Evolutionary conservation across 2,329 filamentous ascomycete genomes (phyloP).

Genomic region (Claviceps cyperi): DNA sequence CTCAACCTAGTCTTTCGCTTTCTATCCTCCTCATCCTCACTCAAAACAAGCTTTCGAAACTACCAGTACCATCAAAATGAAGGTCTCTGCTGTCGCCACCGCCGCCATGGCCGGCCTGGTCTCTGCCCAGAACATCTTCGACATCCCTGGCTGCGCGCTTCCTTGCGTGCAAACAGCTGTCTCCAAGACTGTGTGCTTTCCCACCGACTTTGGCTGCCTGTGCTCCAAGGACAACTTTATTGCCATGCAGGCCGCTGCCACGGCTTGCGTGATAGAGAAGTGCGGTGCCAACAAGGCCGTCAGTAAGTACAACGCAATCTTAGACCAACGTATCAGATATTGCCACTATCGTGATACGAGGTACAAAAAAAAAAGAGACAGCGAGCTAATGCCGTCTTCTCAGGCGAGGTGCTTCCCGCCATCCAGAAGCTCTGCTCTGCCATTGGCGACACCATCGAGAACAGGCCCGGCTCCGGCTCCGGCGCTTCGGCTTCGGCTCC

Average conservation of each 20-base stretch:
- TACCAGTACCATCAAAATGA: conserved; percentile 17
- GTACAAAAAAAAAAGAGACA: neutral
- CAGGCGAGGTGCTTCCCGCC: conserved; percentile 26
- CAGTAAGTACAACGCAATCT: conserved; percentile 17
- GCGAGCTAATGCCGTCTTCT: neutral
- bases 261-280: conserved; percentile 20
- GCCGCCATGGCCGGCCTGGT: conserved; percentile 20
- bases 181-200: conserved; percentile 17
- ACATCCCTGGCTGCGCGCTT: conserved; percentile 25
- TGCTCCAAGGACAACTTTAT: conserved; percentile 17
- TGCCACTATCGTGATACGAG: no score
- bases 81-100: conserved; percentile 20
- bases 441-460: conserved; percentile 3
- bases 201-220: conserved; percentile 21
- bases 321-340: no score
- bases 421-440: conserved; percentile 20
- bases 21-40: neutral
- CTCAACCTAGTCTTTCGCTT: no score
- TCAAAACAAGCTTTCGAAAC: neutral
- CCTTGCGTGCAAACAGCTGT: conserved; percentile 21
- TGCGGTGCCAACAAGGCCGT: conserved; percentile 24
- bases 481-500: neutral
- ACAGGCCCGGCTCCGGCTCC: conserved; percentile 5
- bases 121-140: conserved; percentile 18
- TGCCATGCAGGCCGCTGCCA: conserved; percentile 18